These are phyloP conservation scores for Alternaria postmessia DNA, from an alignment of 2,329 filamentous ascomycete species.

Conservation along the genomic window DNA sequence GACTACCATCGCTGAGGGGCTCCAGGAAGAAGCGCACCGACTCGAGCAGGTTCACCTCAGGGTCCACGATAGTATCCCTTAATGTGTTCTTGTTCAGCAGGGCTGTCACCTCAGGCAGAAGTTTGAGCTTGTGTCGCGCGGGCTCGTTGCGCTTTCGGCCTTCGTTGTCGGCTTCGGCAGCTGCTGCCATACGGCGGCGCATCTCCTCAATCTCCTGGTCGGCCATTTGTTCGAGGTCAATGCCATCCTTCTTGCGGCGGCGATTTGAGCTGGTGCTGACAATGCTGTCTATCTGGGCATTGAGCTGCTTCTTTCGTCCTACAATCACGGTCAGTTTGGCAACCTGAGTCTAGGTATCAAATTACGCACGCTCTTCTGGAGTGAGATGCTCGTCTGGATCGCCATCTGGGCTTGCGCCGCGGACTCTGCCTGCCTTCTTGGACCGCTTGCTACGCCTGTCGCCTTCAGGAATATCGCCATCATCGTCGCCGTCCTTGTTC, in stretches of 20 bases:
- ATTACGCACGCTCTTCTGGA: conserved; percentile 77
- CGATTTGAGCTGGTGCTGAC: conserved; percentile 82
- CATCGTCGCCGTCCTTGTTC: conserved; percentile 56
- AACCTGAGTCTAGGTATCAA: not conserved
- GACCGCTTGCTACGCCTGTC: conserved; percentile 63
- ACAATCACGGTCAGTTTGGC: conserved; percentile 23
- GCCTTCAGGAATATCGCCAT: conserved; percentile 61
- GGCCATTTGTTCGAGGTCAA: conserved; percentile 88
- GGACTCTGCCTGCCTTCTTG: conserved; percentile 48
- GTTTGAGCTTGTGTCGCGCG: conserved; percentile 90
- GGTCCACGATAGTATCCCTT: conserved; percentile 84
- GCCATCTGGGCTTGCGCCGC: conserved; percentile 58
- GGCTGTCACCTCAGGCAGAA: conserved; percentile 87
- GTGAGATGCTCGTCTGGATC: conserved; percentile 81
- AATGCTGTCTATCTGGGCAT: conserved; percentile 86
- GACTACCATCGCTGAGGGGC: conserved; percentile 88
- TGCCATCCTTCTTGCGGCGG: conserved; percentile 81
- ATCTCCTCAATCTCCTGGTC: conserved; percentile 90
- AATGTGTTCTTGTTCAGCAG: conserved; percentile 90
- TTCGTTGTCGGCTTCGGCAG: conserved; percentile 84
- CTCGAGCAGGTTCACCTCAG: conserved; percentile 93
- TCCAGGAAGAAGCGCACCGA: conserved; percentile 98
- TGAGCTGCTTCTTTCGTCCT: conserved; percentile 80
- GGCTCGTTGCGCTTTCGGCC: conserved; percentile 81
- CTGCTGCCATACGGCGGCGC: conserved; percentile 87